Conservation (phyloP, 139 green algal genomes). For the Chlorella sp. region DNA sequence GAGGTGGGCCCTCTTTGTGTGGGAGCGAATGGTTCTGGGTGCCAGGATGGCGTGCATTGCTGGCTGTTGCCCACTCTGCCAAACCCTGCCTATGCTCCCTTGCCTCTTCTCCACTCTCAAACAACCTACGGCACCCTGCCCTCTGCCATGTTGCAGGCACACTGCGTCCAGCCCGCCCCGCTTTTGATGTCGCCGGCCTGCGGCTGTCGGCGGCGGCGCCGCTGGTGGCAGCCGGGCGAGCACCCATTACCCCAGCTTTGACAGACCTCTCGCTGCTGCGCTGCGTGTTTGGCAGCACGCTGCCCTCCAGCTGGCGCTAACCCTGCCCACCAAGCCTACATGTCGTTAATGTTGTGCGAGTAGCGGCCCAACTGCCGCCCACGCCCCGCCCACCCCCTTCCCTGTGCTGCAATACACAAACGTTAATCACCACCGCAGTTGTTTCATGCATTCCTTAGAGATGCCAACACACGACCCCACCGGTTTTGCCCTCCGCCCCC, state of each 20-base stretch:
- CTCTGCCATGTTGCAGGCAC: neutral
- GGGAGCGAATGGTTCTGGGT: neutral
- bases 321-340: too few species aligned
- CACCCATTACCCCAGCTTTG: too few species aligned
- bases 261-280: neutral
- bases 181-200: neutral
- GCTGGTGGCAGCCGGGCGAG: neutral
- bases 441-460: too few species aligned
- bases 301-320: neutral
- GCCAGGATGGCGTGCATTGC: neutral
- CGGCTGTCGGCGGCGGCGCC: constrained; percentile 7
- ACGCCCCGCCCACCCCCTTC: too few species aligned
- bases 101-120: too few species aligned
- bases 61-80: neutral
- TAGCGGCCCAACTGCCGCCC: too few species aligned
- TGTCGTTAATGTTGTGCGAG: too few species aligned
- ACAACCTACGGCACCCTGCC: neutral
- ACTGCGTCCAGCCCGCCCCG: neutral
- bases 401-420: too few species aligned
- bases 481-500: too few species aligned
- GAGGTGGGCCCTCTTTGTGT: neutral
- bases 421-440: too few species aligned
- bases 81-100: neutral
- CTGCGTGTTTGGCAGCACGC: neutral
- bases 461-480: too few species aligned